Conservation (phyloP, 805 yeast species). For the Metschnikowia anglica region DNA sequence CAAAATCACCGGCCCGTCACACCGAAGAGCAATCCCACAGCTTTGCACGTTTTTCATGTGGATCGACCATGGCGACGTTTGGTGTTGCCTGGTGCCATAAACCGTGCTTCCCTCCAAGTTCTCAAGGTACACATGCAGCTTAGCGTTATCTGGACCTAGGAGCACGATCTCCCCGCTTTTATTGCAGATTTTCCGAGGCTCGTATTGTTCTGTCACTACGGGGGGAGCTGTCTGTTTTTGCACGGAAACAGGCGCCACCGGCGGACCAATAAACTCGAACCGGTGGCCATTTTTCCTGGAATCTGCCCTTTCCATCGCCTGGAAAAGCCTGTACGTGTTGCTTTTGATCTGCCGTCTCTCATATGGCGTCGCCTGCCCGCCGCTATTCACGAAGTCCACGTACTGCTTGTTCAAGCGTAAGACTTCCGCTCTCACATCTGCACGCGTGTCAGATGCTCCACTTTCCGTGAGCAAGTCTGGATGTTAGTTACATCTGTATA, state of each 20-base stretch:
- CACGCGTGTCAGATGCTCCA: not conserved
- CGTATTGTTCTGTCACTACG: not conserved
- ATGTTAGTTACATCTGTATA: not conserved
- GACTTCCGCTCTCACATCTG: slow-evolving; percentile 10
- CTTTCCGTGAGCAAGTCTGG: slow-evolving; percentile 2
- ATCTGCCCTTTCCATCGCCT: slow-evolving; percentile 23
- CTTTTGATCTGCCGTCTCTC: slow-evolving; percentile 26
- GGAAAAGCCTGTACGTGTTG: slow-evolving; percentile 22
- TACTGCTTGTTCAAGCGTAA: slow-evolving; percentile 12
- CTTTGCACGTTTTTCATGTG: slow-evolving; percentile 23
- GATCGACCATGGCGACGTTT: slow-evolving; percentile 21
- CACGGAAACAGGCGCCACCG: slow-evolving; percentile 17
- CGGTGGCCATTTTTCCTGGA: slow-evolving; percentile 15
- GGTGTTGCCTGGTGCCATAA: slow-evolving; percentile 4
- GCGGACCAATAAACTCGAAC: slow-evolving; percentile 34
- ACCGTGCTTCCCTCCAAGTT: slow-evolving; percentile 6
- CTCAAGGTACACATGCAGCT: slow-evolving; percentile 17
- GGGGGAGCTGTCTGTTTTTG: not conserved
- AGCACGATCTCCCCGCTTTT: slow-evolving; percentile 1
- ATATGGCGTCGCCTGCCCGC: slow-evolving; percentile 13
- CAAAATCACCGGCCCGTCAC: slow-evolving; percentile 34
- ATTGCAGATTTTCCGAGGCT: slow-evolving; percentile 3
- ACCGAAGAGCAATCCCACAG: slow-evolving; percentile 20
- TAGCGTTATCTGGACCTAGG: slow-evolving; percentile 13
- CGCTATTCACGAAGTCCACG: slow-evolving; percentile 8